Evolutionary conservation across 495 filamentous ascomycete genomes (phyloP), one percentile per base, ranked within the genome.

Genomic region (Tuber umbilicatum): DNA sequence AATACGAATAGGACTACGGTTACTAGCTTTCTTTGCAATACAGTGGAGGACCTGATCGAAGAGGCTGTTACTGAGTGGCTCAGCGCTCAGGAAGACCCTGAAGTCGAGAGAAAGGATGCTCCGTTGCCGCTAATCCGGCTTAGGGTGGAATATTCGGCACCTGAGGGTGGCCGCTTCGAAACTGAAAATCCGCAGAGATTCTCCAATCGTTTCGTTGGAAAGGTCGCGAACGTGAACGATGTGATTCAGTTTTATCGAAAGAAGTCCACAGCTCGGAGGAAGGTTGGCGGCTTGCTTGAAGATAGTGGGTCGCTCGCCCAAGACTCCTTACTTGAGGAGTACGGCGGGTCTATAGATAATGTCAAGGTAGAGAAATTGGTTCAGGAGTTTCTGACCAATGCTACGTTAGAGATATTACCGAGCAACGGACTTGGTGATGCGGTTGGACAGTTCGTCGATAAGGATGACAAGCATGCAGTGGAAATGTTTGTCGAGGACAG

Each of bases 121-220:
- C 96, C 96, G 1, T 83, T 94, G 69, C 95, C 95, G 2, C 86
- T 99, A 16, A 89, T 99, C 16, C 89, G 95, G 68, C 87, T 99
- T 14, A 90, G 93, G 55, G 94, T 99, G 10, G 95, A 99, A 78
- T 95, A 91, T 75, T 90, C 94, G 0, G 90, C 94, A 1, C 92
- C 93, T 0, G 93, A 97, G 42, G 93, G 93, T 38, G 91, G 92
- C 55, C 88, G 89, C 67, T 99, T 91, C 78, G 93, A 97, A 74
- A 91, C 90, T 73, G 96, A 98, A 81, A 99, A 99, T 75, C 95
- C 95, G 23, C 95, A 98, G 80, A 89, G 95, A 6, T 98, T 98
- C 78, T 98, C 96, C 0, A 97, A 97, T 83, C 89, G 94, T 6
- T 99, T 99, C 78, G 87, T 91, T 1, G 90, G 89, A 10, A 93